Evolutionary conservation across 2,329 filamentous ascomycete genomes (phyloP).

Genomic region (Microdochium trichocladiopsis): DNA sequence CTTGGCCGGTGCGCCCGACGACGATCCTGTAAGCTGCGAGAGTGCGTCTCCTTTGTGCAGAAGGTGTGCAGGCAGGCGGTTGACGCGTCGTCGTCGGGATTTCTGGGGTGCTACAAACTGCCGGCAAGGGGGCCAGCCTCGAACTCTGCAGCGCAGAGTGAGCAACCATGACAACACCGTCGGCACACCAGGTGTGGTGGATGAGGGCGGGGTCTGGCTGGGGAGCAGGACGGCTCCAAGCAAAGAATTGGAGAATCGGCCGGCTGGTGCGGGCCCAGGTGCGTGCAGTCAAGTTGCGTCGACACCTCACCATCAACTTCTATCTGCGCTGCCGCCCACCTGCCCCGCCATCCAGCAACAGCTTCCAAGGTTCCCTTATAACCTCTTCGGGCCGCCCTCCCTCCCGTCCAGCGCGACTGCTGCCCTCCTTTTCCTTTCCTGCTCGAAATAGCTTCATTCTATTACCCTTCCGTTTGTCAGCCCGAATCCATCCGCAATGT

Average conservation of each 20-base stretch:
- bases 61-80: too few species aligned
- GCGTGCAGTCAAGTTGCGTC: neutral
- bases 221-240: neutral
- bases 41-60: too few species aligned
- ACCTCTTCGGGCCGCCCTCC: neutral
- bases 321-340: neutral
- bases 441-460: neutral
- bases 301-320: neutral
- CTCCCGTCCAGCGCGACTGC: neutral
- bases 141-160: too few species aligned
- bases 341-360: neutral
- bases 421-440: neutral
- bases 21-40: too few species aligned
- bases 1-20: too few species aligned
- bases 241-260: neutral
- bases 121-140: too few species aligned
- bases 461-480: too few species aligned
- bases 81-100: too few species aligned
- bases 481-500: constrained; percentile 25
- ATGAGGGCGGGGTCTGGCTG: neutral
- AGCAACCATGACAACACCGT: neutral
- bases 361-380: neutral
- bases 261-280: neutral
- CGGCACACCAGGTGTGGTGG: neutral
- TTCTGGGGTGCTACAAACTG: too few species aligned